These are phyloP conservation scores for Pythium periplocum DNA, from an alignment of 352 stramenopile genomes.

Conservation along the genomic window DNA sequence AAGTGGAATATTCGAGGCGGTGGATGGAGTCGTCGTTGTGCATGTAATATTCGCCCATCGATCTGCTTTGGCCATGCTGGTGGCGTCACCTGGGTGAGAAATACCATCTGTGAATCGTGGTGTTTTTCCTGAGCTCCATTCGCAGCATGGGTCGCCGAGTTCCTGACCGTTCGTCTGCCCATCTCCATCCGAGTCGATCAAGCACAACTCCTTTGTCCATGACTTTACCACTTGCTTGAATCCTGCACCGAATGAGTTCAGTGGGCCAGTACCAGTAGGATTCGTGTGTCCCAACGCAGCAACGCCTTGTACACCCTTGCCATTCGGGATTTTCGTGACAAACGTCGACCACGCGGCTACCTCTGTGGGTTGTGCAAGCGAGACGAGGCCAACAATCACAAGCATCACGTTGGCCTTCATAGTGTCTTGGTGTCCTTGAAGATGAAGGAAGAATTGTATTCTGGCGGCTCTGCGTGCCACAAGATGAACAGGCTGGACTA, in stretches of 20 bases:
- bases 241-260: constrained; percentile 35
- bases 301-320: constrained; percentile 17
- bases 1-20: too few relatives aligned
- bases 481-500: too few relatives aligned
- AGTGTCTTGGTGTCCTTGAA: too few relatives aligned
- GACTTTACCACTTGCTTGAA: constrained; percentile 16
- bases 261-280: constrained; percentile 3
- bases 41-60: neutral
- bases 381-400: neutral
- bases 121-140: constrained; percentile 14
- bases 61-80: constrained; percentile 2
- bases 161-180: constrained; percentile 58
- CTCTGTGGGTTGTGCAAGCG: neutral
- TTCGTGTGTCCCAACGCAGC: constrained; percentile 22
- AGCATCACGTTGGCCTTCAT: neutral
- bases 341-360: constrained; percentile 10
- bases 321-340: constrained; percentile 27
- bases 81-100: constrained; percentile 6
- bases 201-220: constrained; percentile 34
- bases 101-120: neutral
- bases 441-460: too few relatives aligned
- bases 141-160: constrained; percentile 50
- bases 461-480: too few relatives aligned
- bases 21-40: neutral
- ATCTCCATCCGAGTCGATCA: constrained; percentile 48